These are phyloP conservation scores for Penicillium ochrochloron DNA, from an alignment of 495 filamentous ascomycete species.

Conservation along the genomic window DNA sequence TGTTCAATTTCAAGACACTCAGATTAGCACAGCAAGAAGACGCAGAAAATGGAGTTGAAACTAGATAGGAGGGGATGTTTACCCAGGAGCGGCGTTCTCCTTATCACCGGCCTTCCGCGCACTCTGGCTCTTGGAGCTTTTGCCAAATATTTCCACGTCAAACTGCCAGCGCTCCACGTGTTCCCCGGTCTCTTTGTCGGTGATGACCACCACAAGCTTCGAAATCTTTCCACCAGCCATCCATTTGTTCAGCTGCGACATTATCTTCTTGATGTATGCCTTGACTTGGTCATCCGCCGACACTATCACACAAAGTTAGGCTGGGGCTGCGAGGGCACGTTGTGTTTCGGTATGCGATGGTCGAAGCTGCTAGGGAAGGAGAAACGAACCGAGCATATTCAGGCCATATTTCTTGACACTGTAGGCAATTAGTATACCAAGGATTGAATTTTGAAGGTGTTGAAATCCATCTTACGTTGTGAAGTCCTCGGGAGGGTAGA, in stretches of 20 bases:
- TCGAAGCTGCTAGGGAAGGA: not conserved
- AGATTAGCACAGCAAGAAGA: slow-evolving; percentile 1
- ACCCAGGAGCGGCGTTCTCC: slow-evolving; percentile 64
- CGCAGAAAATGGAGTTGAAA: too few species aligned
- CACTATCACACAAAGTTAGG: slow-evolving; percentile 52
- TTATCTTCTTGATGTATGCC: slow-evolving; percentile 98
- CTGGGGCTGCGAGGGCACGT: not conserved
- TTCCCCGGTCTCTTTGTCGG: slow-evolving; percentile 93
- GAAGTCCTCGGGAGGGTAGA: slow-evolving; percentile 98
- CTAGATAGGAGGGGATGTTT: slow-evolving; percentile 26
- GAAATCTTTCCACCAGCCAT: slow-evolving; percentile 95
- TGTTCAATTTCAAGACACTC: slow-evolving; percentile 18
- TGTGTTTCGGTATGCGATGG: not conserved
- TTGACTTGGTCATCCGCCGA: slow-evolving; percentile 97
- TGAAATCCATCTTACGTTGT: slow-evolving; percentile 65
- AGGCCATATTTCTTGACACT: slow-evolving; percentile 99
- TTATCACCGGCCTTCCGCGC: slow-evolving; percentile 60
- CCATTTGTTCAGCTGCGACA: slow-evolving; percentile 94
- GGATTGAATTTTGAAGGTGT: not conserved
- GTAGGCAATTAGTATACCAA: slow-evolving; percentile 12
- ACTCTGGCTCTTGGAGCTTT: slow-evolving; percentile 55
- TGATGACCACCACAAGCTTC: slow-evolving; percentile 95
- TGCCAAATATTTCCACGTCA: slow-evolving; percentile 82
- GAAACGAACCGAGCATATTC: slow-evolving; percentile 81
- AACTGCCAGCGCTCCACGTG: slow-evolving; percentile 98